Evolutionary conservation across 2,329 filamentous ascomycete species (phyloP).

Genomic region (Arachnomyces sp.): DNA sequence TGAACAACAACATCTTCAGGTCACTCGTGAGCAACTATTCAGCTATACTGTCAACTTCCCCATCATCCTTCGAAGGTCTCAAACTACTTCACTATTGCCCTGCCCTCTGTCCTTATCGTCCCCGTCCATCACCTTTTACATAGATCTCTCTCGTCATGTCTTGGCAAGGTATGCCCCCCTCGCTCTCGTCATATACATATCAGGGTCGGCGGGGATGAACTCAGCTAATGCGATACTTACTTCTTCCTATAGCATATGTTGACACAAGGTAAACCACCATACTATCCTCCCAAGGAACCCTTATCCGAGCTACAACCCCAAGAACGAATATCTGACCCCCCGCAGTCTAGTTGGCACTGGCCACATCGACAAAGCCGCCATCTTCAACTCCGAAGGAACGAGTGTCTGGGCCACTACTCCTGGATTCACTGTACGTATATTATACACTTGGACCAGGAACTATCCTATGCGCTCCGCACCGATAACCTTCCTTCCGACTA

Average conservation of each 20-base stretch:
- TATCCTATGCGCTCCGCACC: constrained; percentile 5
- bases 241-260: constrained; percentile 45
- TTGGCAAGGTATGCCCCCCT: constrained; percentile 50
- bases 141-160: constrained; percentile 17
- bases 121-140: constrained; percentile 1
- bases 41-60: no score
- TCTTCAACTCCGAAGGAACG: constrained; percentile 72
- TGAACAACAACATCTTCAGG: neutral
- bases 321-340: neutral
- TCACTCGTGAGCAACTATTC: neutral
- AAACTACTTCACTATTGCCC: neutral
- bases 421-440: constrained; percentile 60
- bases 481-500: neutral
- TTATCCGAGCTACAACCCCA: neutral
- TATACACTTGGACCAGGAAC: constrained; percentile 1
- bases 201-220: neutral
- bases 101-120: constrained; percentile 3
- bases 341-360: constrained; percentile 68
- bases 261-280: constrained; percentile 47
- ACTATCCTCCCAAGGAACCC: constrained; percentile 9
- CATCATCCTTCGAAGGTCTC: no score
- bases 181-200: constrained; percentile 5
- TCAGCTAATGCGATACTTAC: constrained; percentile 13
- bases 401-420: constrained; percentile 66
- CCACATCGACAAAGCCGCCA: constrained; percentile 75